Percentiles rank a stretch among this genome's conserved stretches.
phyloP scores from a whole-genome alignment of 768 basidiomycete species.

The Kwoniella newhampshirensis region DNA sequence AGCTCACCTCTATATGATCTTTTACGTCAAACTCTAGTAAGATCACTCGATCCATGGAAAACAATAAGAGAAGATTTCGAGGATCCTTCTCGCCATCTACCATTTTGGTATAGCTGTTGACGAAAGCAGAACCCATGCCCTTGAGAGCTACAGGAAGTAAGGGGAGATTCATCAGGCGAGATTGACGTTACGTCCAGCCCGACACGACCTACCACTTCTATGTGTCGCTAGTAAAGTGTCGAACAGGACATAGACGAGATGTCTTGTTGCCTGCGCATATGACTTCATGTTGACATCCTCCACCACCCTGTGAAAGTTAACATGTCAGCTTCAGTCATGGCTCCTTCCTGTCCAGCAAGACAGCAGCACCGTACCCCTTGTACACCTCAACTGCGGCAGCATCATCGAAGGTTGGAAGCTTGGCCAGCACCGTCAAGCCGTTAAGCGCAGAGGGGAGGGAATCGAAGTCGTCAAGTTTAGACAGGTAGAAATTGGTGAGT shows the following conservation, averaged over 20 bases:
- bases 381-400: constrained; percentile 65
- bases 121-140: constrained; percentile 68
- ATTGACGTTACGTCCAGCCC: constrained; percentile 8
- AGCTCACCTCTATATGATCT: constrained; percentile 70
- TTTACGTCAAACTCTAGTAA: constrained; percentile 82
- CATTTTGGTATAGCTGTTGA: constrained; percentile 72
- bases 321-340: constrained; percentile 3
- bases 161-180: not conserved
- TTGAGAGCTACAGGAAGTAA: constrained; percentile 63
- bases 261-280: constrained; percentile 77
- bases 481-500: constrained; percentile 75
- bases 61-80: constrained; percentile 83
- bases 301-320: constrained; percentile 62
- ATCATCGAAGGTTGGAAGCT: constrained; percentile 64
- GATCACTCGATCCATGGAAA: constrained; percentile 81
- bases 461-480: constrained; percentile 81
- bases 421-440: constrained; percentile 69
- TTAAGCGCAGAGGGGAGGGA: constrained; percentile 77
- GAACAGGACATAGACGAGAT: constrained; percentile 74
- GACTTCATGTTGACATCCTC: constrained; percentile 75
- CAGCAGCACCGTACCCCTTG: constrained; percentile 60
- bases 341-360: not conserved
- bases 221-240: constrained; percentile 73
- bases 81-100: constrained; percentile 98
- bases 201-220: constrained; percentile 60